A percentile compares a stretch with the other conserved stretches of the same genome.
Conservation (phyloP, 495 filamentous ascomycete species). For the Hyaloscypha finlandica region DNA sequence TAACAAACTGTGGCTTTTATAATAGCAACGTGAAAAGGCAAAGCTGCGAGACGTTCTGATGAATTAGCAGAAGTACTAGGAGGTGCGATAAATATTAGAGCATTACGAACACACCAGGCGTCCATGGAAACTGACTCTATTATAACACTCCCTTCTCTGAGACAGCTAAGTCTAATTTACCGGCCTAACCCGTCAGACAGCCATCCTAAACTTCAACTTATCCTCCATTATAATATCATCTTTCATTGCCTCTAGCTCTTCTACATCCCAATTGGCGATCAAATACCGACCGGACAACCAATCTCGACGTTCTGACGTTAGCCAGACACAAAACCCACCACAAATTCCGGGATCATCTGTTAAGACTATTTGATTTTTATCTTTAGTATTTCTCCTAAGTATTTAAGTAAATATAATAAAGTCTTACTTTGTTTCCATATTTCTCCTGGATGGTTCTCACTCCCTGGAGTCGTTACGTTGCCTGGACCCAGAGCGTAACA, state of each 20-base stretch:
- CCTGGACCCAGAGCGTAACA: neutral
- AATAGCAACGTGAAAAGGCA: no score
- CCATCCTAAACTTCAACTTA: conserved; percentile 36
- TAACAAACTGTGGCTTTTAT: no score
- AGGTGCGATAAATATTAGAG: no score
- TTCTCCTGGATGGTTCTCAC: neutral
- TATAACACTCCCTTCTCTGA: no score
- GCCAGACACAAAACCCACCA: neutral
- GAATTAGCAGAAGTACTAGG: no score
- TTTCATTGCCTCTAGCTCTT: conserved; percentile 40
- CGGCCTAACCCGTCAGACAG: conserved; percentile 5
- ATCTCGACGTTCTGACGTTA: conserved; percentile 1
- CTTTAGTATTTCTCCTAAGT: neutral
- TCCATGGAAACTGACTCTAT: no score
- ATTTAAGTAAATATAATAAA: neutral
- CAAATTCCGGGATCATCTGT: neutral
- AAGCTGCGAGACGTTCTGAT: no score
- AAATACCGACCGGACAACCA: conserved; percentile 39
- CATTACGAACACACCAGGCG: no score
- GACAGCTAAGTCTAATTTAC: no score
- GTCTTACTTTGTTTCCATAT: neutral
- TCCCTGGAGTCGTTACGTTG: neutral
- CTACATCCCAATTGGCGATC: conserved; percentile 42
- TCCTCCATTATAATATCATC: conserved; percentile 39
- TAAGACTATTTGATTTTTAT: neutral